Conservation (phyloP, 495 filamentous ascomycete species). For the Hamigera avellanea region DNA sequence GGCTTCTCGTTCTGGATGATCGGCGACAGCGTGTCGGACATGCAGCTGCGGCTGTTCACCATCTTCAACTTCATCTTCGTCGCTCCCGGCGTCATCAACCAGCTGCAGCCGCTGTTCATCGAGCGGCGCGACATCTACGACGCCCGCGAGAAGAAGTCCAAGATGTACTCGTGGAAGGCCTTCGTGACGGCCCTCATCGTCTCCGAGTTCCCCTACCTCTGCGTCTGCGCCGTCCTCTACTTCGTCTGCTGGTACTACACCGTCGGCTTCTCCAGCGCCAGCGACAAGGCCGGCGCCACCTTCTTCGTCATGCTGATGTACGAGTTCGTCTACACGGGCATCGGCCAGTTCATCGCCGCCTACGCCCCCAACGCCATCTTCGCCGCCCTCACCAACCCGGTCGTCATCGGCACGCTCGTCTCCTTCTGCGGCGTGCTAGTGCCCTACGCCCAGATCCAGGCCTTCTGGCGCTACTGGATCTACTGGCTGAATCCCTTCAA, state of each 20-base stretch:
- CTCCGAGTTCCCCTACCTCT: conserved; percentile 42
- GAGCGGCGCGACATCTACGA: conserved; percentile 42
- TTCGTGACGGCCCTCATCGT: conserved; percentile 39
- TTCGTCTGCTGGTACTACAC: conserved; percentile 45
- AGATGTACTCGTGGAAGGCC: conserved; percentile 45
- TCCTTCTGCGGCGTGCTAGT: conserved; percentile 41
- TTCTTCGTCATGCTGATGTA: conserved; percentile 46
- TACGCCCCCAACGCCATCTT: conserved; percentile 45
- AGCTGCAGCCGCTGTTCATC: conserved; percentile 43
- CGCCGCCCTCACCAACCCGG: conserved; percentile 42
- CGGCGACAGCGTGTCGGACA: conserved; percentile 14
- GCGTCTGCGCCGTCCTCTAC: conserved; percentile 35
- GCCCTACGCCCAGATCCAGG: conserved; percentile 35
- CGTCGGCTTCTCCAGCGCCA: conserved; percentile 20
- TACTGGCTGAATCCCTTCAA: conserved; percentile 63
- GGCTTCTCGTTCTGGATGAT: conserved; percentile 33
- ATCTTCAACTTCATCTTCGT: conserved; percentile 43
- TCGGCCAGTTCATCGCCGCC: conserved; percentile 50
- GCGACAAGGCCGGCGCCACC: conserved; percentile 38
- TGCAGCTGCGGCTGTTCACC: conserved; percentile 27
- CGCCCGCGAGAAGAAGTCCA: conserved; percentile 37
- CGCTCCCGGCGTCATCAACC: conserved; percentile 35
- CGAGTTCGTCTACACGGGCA: conserved; percentile 43
- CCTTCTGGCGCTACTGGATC: conserved; percentile 64
- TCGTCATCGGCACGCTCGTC: conserved; percentile 43